Conservation (phyloP, 2,329 filamentous ascomycete genomes). For the Exophiala calicioides region DNA sequence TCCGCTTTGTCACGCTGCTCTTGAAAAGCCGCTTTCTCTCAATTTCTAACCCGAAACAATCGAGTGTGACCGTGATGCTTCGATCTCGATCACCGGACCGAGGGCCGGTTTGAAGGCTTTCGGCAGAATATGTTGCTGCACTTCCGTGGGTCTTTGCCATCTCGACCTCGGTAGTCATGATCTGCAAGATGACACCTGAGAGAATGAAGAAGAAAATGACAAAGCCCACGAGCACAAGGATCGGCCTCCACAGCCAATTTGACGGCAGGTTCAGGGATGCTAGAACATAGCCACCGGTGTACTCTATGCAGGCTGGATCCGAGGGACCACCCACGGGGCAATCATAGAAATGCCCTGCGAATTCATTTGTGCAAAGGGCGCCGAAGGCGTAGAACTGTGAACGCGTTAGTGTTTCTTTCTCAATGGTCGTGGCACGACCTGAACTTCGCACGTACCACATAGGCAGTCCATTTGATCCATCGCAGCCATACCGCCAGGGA, state of each 20-base stretch:
- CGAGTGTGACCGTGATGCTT: slow-evolving; percentile 65
- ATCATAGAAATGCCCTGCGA: slow-evolving; percentile 65
- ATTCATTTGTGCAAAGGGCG: slow-evolving; percentile 71
- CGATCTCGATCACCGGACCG: slow-evolving; percentile 50
- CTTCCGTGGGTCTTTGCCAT: slow-evolving; percentile 62
- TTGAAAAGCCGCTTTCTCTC: slow-evolving; percentile 10
- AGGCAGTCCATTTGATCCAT: slow-evolving; percentile 64
- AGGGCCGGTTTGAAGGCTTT: slow-evolving; percentile 65
- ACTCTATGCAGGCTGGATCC: slow-evolving; percentile 67
- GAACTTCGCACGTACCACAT: slow-evolving; percentile 32
- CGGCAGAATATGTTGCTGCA: slow-evolving; percentile 55
- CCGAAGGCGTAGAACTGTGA: slow-evolving; percentile 63
- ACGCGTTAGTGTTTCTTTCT: slow-evolving; percentile 9
- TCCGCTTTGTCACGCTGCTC: slow-evolving; percentile 38
- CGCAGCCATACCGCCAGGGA: slow-evolving; percentile 75
- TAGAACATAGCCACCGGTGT: slow-evolving; percentile 70
- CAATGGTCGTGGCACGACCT: too few relatives aligned
- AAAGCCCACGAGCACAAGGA: slow-evolving; percentile 64
- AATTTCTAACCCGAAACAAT: slow-evolving; percentile 59
- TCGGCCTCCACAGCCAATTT: slow-evolving; percentile 65
- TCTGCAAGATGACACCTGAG: slow-evolving; percentile 63
- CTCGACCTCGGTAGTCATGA: slow-evolving; percentile 67
- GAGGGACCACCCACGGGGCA: slow-evolving; percentile 66
- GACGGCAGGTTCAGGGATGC: slow-evolving; percentile 66
- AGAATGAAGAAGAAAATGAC: slow-evolving; percentile 62